A percentile compares a stretch with the other conserved stretches of the same genome.
These are phyloP conservation scores for Wickerhamomyces alni DNA, from an alignment of 805 yeast genomes.

Conservation along the genomic window DNA sequence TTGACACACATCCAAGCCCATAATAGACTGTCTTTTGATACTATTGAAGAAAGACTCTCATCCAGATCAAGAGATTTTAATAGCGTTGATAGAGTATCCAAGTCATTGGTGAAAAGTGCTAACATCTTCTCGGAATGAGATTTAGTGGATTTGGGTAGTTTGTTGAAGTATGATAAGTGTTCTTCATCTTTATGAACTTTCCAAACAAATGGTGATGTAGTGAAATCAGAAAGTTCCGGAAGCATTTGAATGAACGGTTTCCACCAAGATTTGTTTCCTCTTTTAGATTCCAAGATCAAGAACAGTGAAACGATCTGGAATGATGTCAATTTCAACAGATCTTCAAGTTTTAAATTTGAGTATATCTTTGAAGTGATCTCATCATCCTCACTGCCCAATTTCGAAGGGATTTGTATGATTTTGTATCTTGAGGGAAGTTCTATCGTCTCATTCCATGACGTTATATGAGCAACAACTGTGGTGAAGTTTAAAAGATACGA, in stretches of 20 bases:
- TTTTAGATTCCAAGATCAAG: constrained; percentile 36
- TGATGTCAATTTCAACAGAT: constrained; percentile 42
- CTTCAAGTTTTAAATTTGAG: constrained; percentile 16
- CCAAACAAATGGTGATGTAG: constrained; percentile 63
- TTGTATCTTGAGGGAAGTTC: constrained; percentile 5
- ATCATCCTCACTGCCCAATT: constrained; percentile 16
- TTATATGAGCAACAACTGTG: constrained; percentile 42
- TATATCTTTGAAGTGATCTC: constrained; percentile 13
- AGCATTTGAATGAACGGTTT: constrained; percentile 58
- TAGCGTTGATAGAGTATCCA: constrained; percentile 25
- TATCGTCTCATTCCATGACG: constrained; percentile 24
- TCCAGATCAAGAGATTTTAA: constrained; percentile 4
- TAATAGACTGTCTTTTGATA: constrained; percentile 28
- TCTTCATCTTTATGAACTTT: constrained; percentile 23
- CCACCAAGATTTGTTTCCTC: constrained; percentile 51
- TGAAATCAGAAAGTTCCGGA: constrained; percentile 52
- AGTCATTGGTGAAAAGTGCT: constrained; percentile 40
- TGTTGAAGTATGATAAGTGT: constrained; percentile 20
- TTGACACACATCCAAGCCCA: constrained; percentile 87
- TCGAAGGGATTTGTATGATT: constrained; percentile 11
- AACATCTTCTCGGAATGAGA: constrained; percentile 36
- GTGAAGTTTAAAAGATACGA: constrained; percentile 52
- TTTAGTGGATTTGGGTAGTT: constrained; percentile 40
- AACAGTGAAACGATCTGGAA: constrained; percentile 55
- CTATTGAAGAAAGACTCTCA: not conserved